Evolutionary conservation across 202 grass and related monocot species (phyloP), one percentile per base, ranked within the genome.

Genomic region (Cymbopogon flexuosus): DNA sequence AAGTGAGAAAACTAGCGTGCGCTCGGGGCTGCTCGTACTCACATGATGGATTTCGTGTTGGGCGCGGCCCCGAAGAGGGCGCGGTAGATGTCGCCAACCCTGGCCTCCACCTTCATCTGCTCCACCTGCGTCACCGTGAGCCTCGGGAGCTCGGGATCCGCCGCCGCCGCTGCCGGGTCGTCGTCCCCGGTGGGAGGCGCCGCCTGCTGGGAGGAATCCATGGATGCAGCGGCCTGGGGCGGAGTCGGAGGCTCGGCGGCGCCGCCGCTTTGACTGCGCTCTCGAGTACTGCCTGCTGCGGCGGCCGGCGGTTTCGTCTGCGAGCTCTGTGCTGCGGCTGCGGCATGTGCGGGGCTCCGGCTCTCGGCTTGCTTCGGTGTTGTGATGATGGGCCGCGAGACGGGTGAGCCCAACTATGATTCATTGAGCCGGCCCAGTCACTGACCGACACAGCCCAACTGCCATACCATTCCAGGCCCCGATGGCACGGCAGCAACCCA

Each of bases 111-210:
- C 65, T 57, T 87, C 88, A 90, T 87, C 88, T 93, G 92, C 79
- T 94, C 85, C 77, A 86, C 62, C 90, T 94, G 90, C 59, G 89
- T 91, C 84, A 85, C 84, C 29, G 95, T 97, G 73, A 88, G 82
- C 76, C 69, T 80, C 29, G 82, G 87, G 23, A 78, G 57, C 71
- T 85, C 77, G 10, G 71, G 49, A 74, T 74, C 76, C 62, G 14
- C 46, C 34, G 13, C 54, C 64, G 16, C 54, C 65, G 71, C 82
- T 6, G 65, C 24, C 22, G 45, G 30, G 16, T 75, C 40, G 16
- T 75, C 40, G 3, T 6, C 52, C 27, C 74, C 63, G 5, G 82
- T 40, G 61, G 71, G 64, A 54, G 84, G 62, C 61, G 54, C 24
- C 27, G 62, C 47, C 69, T 54, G 74, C 33, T 47, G 63, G 19